phyloP scores from a whole-genome alignment of 2,329 filamentous ascomycete species.

The Bipolaris victoriae region DNA sequence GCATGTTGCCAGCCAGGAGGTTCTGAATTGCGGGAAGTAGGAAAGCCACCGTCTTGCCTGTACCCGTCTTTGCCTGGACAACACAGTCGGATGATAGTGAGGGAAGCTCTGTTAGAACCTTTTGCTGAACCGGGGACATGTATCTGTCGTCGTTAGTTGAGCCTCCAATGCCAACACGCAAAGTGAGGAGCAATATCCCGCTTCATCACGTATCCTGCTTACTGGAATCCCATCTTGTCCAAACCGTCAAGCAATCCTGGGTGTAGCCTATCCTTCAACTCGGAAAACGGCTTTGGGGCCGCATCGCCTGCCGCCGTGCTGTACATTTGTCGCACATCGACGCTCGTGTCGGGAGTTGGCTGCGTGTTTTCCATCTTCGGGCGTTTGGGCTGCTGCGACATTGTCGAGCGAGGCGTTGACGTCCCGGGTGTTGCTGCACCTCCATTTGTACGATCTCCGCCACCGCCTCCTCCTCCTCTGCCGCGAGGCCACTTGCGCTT shows the following conservation, averaged over 20 bases:
- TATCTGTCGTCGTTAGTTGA: constrained; percentile 34
- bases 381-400: constrained; percentile 33
- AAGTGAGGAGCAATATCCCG: not conserved
- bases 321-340: constrained; percentile 35
- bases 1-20: constrained; percentile 46
- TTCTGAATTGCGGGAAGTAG: constrained; percentile 56
- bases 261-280: constrained; percentile 35
- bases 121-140: constrained; percentile 63
- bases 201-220: constrained; percentile 10
- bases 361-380: constrained; percentile 25
- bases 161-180: not conserved
- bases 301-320: constrained; percentile 29
- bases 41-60: constrained; percentile 59
- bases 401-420: constrained; percentile 20
- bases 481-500: constrained; percentile 36
- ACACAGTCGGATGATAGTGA: constrained; percentile 59
- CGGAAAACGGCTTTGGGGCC: constrained; percentile 36
- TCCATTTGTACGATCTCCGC: constrained; percentile 13
- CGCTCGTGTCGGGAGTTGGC: constrained; percentile 12
- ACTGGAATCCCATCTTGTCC: constrained; percentile 49
- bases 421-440: constrained; percentile 9
- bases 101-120: constrained; percentile 59
- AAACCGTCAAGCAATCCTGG: constrained; percentile 38
- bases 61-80: constrained; percentile 60
- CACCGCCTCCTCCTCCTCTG: constrained; percentile 21